These are phyloP conservation scores for Quercus engelmannii DNA, from an alignment of 306 rosid genomes.

Conservation along the genomic window DNA sequence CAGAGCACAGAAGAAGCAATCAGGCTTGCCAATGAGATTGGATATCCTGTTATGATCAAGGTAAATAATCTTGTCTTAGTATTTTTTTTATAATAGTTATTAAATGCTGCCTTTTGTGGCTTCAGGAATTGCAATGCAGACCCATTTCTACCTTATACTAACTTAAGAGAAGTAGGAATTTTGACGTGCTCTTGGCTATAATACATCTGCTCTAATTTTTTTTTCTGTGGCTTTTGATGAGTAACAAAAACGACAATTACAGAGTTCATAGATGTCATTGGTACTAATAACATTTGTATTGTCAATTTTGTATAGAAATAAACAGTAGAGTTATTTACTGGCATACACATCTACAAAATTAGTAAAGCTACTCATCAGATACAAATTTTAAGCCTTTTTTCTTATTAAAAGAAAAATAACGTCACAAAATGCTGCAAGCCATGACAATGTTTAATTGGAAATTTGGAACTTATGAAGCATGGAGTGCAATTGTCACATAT, in stretches of 20 bases:
- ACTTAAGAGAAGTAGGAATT: not conserved
- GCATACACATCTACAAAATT: not conserved
- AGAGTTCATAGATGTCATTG: not conserved
- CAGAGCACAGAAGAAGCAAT: slow-evolving; percentile 95
- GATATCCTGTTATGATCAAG: slow-evolving; percentile 98
- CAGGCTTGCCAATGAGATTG: slow-evolving; percentile 83
- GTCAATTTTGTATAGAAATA: not conserved
- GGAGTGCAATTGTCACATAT: not conserved
- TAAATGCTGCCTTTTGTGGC: not conserved
- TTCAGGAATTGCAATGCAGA: slow-evolving; percentile 14
- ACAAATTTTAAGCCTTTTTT: not conserved
- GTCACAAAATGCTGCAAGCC: not conserved
- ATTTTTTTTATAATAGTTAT: not conserved
- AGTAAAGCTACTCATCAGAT: not conserved
- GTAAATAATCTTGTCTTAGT: slow-evolving; percentile 32
- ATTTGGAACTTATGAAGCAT: not conserved
- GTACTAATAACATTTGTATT: not conserved
- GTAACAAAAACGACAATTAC: not conserved
- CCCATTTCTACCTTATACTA: not conserved
- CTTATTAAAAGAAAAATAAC: not conserved
- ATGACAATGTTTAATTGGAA: not conserved
- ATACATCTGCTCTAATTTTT: not conserved
- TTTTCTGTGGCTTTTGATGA: not conserved
- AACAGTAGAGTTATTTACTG: not conserved
- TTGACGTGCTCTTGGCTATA: not conserved